Evolutionary conservation across 768 basidiomycete species (phyloP), one percentile per base, ranked within the genome.

Genomic region (Trametes sanguinea): DNA sequence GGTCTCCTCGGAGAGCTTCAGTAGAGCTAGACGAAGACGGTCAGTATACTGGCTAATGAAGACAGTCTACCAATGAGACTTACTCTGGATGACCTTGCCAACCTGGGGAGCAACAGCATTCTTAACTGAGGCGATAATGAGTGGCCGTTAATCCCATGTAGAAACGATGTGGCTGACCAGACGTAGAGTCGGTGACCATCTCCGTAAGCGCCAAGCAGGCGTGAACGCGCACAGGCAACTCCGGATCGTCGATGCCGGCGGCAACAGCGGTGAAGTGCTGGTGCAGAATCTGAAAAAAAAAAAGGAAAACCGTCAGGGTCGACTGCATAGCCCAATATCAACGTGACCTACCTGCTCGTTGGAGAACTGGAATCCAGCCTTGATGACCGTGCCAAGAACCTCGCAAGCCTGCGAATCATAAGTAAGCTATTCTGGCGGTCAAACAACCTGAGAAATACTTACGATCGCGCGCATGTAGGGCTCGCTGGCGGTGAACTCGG

Each of bases 1-100:
- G 47, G 92, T 93, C 75, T 95, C 91, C 71, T 94, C 90, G n/a
- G 90, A 86, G 46, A 96, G 80, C 72, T 92, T 92, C 67, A 95
- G 82, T n/a, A 95, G 78, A 71, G 90, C 92, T 92, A 63, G 33
- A 22, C 4, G 4, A 6, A 14, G 29, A 13, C n/a, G 4, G 51
- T 57, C 53, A 53, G 47, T 22, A 40, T 55, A n/a, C 35, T 52
- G 35, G 22, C 35, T 17, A 14, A 32, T 29, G 37, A 43, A 13
- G 37, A 45, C 10, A 5, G 11, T 27, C 13, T 13, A 13, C 1
- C 22, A 35, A 32, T 11, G 5, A 29, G 9, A 65, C 76, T 44
- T 65, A 89, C 91, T 89, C 79, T 94, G 90, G 60, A 95, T 85
- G 72, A 95, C 90, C 73, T 94, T 91, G 51, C 87, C 92, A 43